Evolutionary conservation across 2,329 filamentous ascomycete species (phyloP), one percentile per base, ranked within the genome.

Genomic region (Colletotrichum sp.): DNA sequence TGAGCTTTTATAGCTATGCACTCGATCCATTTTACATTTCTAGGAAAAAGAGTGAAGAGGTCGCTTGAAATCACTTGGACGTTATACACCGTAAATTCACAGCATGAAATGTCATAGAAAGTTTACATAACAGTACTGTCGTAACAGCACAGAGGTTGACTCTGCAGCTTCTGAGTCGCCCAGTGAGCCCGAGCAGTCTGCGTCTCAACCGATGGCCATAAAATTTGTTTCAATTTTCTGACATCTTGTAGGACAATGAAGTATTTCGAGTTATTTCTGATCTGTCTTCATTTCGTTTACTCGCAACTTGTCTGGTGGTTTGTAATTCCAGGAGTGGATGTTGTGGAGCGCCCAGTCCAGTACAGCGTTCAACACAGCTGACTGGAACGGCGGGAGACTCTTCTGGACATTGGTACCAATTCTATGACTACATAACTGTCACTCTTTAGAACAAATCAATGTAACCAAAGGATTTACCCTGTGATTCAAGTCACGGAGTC

Each of bases 161-260:
- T 18, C 84, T 39, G 84, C 83, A 28, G 79, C 82, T 39, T 16
- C 16, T 71, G 81, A 82, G 55, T 86, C 84, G 75, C 81, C 83
- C 16, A 86, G 85, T 77, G 85, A 89, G 84, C 83, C 79, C 77
- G 85, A 89, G 84, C 83, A 79, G 77, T 79, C 78, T 12, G 79
- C 79, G 76, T 79, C 76, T 18, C 79, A 81, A 76, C 77, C 83
- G 65, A 24, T 26, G 22, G 48, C n/a, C 13, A 4, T 22, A 6
- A 6, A 8, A 7, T 3, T 55, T 1, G 6, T 22, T 10, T 0
- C 24, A n/a, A 26, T 8, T 57, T 8, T 3, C 24, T 15, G 6
- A 22, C 12, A 16, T 55, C 48, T 15, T 55, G 8, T 10, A 39
- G 36, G 8, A 24, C 10, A 12, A 55, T 55, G 48, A 8, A 55